These are phyloP conservation scores for Dendrobium huoshanense DNA, from an alignment of 106 monocot species.

Conservation along the genomic window DNA sequence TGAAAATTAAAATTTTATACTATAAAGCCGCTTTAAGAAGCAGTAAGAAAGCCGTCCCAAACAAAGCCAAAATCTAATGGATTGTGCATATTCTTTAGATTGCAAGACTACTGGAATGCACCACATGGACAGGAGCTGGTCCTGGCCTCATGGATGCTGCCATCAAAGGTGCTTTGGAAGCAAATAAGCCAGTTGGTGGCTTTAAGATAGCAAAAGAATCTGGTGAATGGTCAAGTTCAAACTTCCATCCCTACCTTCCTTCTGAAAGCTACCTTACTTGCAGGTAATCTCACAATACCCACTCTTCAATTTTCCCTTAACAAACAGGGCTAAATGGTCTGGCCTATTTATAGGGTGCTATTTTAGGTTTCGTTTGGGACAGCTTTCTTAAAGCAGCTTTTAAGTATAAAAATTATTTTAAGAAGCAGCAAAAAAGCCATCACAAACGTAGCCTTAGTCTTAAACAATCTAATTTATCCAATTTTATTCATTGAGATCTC, in stretches of 20 bases:
- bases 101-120: conserved; percentile 74
- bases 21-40: no score
- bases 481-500: no score
- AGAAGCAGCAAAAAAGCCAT: no score
- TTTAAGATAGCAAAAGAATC: conserved; percentile 84
- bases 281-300: conserved; percentile 34
- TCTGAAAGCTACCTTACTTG: conserved; percentile 74
- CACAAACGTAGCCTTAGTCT: no score
- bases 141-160: conserved; percentile 98
- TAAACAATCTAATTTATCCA: no score
- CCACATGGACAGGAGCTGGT: conserved; percentile 92
- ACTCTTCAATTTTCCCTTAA: background rate
- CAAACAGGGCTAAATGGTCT: no score
- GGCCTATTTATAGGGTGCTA: no score
- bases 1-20: no score
- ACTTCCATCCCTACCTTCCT: conserved; percentile 81
- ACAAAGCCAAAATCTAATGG: background rate
- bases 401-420: no score
- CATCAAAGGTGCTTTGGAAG: conserved; percentile 63
- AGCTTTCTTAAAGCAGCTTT: no score
- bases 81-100: conserved; percentile 20
- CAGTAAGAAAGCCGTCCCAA: no score
- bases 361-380: no score
- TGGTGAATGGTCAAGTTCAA: conserved; percentile 80
- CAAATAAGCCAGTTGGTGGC: conserved; percentile 79